Evolutionary conservation across 78 protist genomes (phyloP).

Genomic region (Corallochytrium limacisporum): DNA sequence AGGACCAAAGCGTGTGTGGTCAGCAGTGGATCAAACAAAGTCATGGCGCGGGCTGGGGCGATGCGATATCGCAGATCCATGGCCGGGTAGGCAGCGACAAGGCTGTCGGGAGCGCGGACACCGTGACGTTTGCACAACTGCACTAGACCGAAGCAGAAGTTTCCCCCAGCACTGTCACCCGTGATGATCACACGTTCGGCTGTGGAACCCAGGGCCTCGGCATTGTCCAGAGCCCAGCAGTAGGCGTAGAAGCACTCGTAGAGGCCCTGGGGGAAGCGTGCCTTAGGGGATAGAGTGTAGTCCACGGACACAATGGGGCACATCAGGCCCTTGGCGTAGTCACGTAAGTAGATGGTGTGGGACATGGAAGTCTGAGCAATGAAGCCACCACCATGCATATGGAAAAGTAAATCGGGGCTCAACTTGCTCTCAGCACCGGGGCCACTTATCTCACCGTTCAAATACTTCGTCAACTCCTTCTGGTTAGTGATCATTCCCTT

Average conservation of each 20-base stretch:
- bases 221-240: slow-evolving; percentile 17
- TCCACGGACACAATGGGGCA: slow-evolving; percentile 25
- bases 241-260: slow-evolving; percentile 29
- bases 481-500: background rate
- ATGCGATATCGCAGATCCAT: background rate
- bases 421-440: too few species aligned
- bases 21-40: background rate
- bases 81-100: background rate
- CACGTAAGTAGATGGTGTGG: slow-evolving; percentile 8
- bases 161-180: slow-evolving; percentile 46
- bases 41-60: background rate
- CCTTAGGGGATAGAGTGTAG: slow-evolving; percentile 38
- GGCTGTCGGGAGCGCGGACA: background rate
- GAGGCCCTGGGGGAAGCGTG: slow-evolving; percentile 20
- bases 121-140: too few species aligned
- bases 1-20: background rate
- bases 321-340: background rate
- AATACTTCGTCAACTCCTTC: background rate
- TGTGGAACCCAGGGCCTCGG: background rate
- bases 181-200: background rate
- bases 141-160: slow-evolving; percentile 5
- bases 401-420: slow-evolving; percentile 4
- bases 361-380: slow-evolving; percentile 18
- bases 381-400: slow-evolving; percentile 43
- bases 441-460: too few species aligned